Conservation (phyloP, 768 basidiomycete species). For the Agrocybe pediades region DNA sequence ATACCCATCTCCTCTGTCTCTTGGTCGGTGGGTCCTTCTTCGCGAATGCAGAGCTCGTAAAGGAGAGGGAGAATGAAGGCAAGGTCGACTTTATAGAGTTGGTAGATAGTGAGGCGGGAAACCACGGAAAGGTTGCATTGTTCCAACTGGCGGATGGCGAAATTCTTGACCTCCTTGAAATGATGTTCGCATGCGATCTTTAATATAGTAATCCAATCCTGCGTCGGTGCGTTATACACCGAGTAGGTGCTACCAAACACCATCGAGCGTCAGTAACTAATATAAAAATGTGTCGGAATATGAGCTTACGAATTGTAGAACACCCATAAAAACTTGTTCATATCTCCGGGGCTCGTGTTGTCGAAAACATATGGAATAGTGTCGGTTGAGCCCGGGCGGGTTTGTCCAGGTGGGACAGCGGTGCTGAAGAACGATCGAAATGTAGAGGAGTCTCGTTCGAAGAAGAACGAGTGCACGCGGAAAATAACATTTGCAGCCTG, state of each 20-base stretch:
- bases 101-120: conserved; percentile 50
- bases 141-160: conserved; percentile 60
- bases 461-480: conserved; percentile 55
- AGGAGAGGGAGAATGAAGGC: conserved; percentile 55
- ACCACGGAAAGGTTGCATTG: conserved; percentile 13
- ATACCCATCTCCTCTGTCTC: conserved; percentile 57
- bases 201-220: conserved; percentile 62
- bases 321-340: conserved; percentile 59
- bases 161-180: conserved; percentile 54
- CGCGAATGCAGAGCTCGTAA: conserved; percentile 48
- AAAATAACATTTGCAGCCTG: conserved; percentile 31
- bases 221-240: conserved; percentile 46
- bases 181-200: conserved; percentile 55
- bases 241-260: conserved; percentile 48
- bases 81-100: conserved; percentile 44
- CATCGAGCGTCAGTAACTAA: neutral
- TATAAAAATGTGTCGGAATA: neutral
- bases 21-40: conserved; percentile 49
- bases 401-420: conserved; percentile 24
- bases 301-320: conserved; percentile 61
- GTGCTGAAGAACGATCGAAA: conserved; percentile 38
- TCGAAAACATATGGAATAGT: conserved; percentile 39
- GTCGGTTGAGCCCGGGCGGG: conserved; percentile 33
- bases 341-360: conserved; percentile 46
- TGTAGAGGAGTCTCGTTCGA: conserved; percentile 48